Evolutionary conservation across 208 protist genomes (phyloP).

Genomic region (Trichomonas tenax): DNA sequence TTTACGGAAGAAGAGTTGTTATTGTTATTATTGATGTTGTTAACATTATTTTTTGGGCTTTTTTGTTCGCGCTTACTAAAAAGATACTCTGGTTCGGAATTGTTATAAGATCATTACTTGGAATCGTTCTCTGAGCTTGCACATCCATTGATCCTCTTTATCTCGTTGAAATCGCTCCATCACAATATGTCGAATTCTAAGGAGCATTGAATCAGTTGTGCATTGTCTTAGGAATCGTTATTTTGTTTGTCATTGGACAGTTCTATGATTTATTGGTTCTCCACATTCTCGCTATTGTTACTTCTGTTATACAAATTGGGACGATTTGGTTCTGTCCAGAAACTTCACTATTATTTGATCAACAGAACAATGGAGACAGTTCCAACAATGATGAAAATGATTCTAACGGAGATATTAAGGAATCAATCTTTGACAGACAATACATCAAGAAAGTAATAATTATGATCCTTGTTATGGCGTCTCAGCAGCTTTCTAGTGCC

Average conservation of each 20-base stretch:
- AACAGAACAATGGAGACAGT: too few species aligned
- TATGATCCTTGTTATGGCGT: not conserved
- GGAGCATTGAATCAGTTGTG: not conserved
- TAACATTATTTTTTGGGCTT: not conserved
- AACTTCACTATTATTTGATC: not conserved
- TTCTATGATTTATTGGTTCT: not conserved
- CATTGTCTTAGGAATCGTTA: not conserved
- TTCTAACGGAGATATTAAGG: not conserved
- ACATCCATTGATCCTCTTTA: not conserved
- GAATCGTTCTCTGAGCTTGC: not conserved
- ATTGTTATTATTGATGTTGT: not conserved
- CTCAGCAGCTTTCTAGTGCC: constrained; percentile 15
- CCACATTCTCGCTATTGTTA: not conserved
- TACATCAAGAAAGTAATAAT: not conserved
- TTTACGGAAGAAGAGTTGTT: not conserved
- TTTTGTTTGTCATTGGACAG: not conserved
- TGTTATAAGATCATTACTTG: not conserved
- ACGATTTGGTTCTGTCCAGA: not conserved
- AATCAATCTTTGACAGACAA: not conserved
- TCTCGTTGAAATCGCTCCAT: not conserved
- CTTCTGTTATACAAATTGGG: not conserved
- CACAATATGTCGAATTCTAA: not conserved
- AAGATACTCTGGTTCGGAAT: not conserved
- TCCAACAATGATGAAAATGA: not conserved
- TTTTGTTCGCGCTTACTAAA: not conserved